Evolutionary conservation across 2,329 filamentous ascomycete species (phyloP).

Genomic region (Aspergillus pseudonomiae): DNA sequence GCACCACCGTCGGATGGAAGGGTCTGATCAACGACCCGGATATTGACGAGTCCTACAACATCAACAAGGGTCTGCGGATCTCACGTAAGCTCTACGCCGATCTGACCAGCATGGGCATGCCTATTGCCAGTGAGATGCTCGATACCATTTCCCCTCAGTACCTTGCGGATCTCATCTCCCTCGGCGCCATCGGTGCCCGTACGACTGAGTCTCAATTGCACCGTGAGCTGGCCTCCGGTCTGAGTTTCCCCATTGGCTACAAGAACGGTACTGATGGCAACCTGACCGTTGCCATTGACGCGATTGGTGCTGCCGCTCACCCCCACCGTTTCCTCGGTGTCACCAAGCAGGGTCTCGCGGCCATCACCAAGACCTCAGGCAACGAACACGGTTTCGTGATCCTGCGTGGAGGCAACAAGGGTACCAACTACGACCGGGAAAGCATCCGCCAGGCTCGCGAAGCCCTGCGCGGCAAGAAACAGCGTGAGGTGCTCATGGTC

Average conservation of each 20-base stretch:
- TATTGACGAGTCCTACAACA: conserved; percentile 95
- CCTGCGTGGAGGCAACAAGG: conserved; percentile 84
- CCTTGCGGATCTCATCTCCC: conserved; percentile 91
- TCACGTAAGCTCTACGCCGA: conserved; percentile 94
- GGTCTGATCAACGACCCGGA: conserved; percentile 98
- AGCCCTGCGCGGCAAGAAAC: conserved; percentile 76
- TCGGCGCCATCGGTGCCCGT: conserved; percentile 92
- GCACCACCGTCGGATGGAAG: conserved; percentile 98
- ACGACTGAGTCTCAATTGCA: conserved; percentile 97
- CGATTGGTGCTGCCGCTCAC: conserved; percentile 72
- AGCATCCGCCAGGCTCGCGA: conserved; percentile 80
- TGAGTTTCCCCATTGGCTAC: conserved; percentile 98
- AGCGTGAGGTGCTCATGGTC: conserved; percentile 91
- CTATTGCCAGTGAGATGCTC: conserved; percentile 96
- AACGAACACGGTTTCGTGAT: conserved; percentile 99
- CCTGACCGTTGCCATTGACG: conserved; percentile 88
- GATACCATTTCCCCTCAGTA: conserved; percentile 99
- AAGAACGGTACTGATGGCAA: conserved; percentile 98
- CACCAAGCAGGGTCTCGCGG: conserved; percentile 93
- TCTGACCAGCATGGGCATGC: conserved; percentile 83
- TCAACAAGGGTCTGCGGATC: conserved; percentile 95
- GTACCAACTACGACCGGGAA: conserved; percentile 89
- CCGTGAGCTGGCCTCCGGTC: conserved; percentile 89
- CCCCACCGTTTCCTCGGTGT: conserved; percentile 96
- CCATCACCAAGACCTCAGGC: conserved; percentile 88